These are phyloP conservation scores for Penicillium sclerotigenum DNA, from an alignment of 2,329 filamentous ascomycete species.

Conservation along the genomic window DNA sequence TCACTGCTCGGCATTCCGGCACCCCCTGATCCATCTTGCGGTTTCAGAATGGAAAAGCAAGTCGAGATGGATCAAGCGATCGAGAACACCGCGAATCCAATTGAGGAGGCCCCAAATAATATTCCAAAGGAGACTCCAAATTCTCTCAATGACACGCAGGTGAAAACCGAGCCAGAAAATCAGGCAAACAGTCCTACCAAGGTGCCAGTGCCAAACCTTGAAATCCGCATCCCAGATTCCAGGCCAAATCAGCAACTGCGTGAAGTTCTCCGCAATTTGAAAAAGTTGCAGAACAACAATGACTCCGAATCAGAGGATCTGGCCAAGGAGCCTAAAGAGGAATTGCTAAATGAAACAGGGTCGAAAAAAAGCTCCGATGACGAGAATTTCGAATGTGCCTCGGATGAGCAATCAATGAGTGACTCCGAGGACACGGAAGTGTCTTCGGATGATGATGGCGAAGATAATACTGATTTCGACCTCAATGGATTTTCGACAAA, in stretches of 20 bases:
- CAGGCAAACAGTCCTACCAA: neutral
- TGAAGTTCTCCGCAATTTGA: neutral
- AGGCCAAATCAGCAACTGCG: neutral
- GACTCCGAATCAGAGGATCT: no score
- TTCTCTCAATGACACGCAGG: neutral
- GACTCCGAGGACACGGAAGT: neutral
- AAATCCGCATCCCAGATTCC: neutral
- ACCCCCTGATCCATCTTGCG: neutral
- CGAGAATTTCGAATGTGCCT: neutral
- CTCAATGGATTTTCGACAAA: neutral
- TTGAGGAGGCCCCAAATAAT: neutral
- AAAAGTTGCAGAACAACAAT: neutral
- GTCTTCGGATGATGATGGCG: neutral
- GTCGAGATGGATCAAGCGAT: neutral
- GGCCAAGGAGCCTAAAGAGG: neutral
- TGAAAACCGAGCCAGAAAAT: neutral
- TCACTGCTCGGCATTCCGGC: no score
- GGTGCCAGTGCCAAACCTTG: neutral
- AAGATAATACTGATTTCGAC: neutral
- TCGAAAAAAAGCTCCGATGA: neutral
- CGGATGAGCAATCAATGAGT: neutral
- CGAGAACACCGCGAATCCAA: no score
- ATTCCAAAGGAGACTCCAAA: no score
- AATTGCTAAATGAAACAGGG: neutral
- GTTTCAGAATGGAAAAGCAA: neutral